A percentile compares a stretch with the other conserved stretches of the same genome.
Conservation (phyloP, 768 basidiomycete genomes). For the Chiua virens region DNA sequence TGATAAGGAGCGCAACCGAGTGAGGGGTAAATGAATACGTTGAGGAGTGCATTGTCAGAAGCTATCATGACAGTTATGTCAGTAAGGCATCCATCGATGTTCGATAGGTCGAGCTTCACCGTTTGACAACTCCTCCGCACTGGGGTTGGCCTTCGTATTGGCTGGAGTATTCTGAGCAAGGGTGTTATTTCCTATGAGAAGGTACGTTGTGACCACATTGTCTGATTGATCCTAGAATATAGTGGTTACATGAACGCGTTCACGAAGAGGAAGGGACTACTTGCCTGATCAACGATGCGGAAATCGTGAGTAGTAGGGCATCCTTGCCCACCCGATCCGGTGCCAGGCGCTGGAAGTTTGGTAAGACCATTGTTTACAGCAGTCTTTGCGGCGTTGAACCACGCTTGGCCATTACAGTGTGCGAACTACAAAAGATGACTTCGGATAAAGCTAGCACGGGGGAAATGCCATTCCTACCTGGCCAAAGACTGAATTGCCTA, state of each 20-base stretch:
- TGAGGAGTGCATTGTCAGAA: constrained; percentile 27
- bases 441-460: neutral
- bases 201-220: constrained; percentile 29
- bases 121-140: constrained; percentile 23
- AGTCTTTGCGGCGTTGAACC: constrained; percentile 21
- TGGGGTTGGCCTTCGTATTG: constrained; percentile 25
- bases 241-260: neutral
- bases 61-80: constrained; percentile 6
- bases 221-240: constrained; percentile 27
- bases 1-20: constrained; percentile 25
- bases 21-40: constrained; percentile 24
- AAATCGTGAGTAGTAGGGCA: constrained; percentile 29
- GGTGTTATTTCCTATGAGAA: constrained; percentile 21
- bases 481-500: constrained; percentile 22
- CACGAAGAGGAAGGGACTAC: neutral
- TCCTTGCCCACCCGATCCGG: constrained; percentile 17
- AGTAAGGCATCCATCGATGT: neutral
- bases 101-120: constrained; percentile 7
- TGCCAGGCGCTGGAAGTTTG: constrained; percentile 22
- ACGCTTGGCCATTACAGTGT: constrained; percentile 23
- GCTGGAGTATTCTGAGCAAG: constrained; percentile 27
- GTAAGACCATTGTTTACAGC: constrained; percentile 20
- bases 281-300: constrained; percentile 27
- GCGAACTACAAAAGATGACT: constrained; percentile 17
- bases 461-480: constrained; percentile 11